Evolutionary conservation across 164 flowering plant genomes (phyloP).

Genomic region (Stephania cephalantha): DNA sequence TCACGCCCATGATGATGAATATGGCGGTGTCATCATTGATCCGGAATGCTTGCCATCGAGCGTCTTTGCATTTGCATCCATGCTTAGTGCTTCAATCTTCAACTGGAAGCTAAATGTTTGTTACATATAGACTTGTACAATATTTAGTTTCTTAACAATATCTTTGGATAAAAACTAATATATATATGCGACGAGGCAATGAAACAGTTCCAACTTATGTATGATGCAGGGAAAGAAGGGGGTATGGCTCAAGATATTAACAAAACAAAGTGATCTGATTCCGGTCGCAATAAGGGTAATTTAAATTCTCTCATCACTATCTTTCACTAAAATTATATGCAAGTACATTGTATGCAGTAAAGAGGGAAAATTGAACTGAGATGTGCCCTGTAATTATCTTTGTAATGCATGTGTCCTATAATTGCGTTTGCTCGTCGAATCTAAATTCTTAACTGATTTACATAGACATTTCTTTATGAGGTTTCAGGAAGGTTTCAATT

Average conservation of each 20-base stretch:
- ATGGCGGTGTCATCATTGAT: slow-evolving; percentile 42
- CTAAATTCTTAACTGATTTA: not conserved
- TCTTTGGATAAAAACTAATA: not conserved
- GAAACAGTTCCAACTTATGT: not conserved
- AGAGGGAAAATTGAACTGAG: too few species aligned
- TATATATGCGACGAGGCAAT: not conserved
- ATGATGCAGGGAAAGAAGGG: slow-evolving; percentile 51
- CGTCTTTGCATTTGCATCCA: slow-evolving; percentile 39
- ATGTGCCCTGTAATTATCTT: too few species aligned
- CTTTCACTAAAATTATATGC: too few species aligned
- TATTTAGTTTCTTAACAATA: not conserved
- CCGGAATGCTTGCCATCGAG: slow-evolving; percentile 41
- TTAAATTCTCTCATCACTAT: too few species aligned
- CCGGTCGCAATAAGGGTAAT: slow-evolving; percentile 51
- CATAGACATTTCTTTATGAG: not conserved
- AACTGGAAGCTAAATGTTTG: slow-evolving; percentile 48
- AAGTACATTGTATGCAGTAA: too few species aligned
- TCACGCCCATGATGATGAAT: slow-evolving; percentile 51
- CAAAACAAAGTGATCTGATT: slow-evolving; percentile 49
- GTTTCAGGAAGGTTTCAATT: slow-evolving; percentile 51
- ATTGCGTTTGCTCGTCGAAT: not conserved
- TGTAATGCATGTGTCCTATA: not conserved
- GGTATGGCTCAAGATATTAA: slow-evolving; percentile 45
- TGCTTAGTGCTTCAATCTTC: slow-evolving; percentile 39
- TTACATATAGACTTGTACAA: not conserved